Base-by-base conservation (phyloP, 164 flowering plant species). In the Taxillus chinensis region DNA sequence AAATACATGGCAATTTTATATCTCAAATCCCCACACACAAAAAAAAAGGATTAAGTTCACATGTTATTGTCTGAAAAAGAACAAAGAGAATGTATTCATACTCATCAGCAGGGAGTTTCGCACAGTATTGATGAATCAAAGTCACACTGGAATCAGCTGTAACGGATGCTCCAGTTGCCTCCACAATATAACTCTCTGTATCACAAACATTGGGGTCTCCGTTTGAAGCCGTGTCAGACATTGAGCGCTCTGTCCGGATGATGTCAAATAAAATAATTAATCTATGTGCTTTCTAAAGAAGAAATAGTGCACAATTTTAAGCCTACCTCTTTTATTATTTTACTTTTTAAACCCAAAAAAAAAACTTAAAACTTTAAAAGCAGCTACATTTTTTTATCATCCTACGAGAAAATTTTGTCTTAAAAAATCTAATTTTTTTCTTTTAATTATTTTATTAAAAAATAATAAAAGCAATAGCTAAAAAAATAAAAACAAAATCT, bases 21-120 rank as follows among this genome's bases (percentile, higher is more conserved):
- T 13, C 38, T 64, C 51, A 16, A n/a, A 55, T n/a, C 39, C 3
- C 15, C 13, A 3, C 9, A 14, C 59, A 27, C 27, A 27, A 0
- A 27, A 0, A 27, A 0, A 27, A 27, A 27, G 27, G 27, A 27
- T 27, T 27, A 27, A 27, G 27, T 27, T 27, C 27, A 27, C 27
- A 27, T 27, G 27, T 27, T 27, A 27, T 27, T 27, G 27, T 27
- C 27, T 27, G 27, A 27, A 27, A 27, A 27, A 27, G 27, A 27
- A 27, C 27, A 27, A 27, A 27, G 27, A 27, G 27, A 27, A 27
- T 27, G 27, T 40, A 51, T 58, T 0, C 79, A 40, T 82, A 90
- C 98, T 67, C 82, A 41, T 86, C 90, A 60, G 79, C 71, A 56
- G 98, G 90, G 39, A 91, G 95, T 75, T 78, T 83, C 52, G 69